Base-by-base conservation (phyloP, 2,329 filamentous ascomycete genomes). In the Sporothrix humicola region DNA sequence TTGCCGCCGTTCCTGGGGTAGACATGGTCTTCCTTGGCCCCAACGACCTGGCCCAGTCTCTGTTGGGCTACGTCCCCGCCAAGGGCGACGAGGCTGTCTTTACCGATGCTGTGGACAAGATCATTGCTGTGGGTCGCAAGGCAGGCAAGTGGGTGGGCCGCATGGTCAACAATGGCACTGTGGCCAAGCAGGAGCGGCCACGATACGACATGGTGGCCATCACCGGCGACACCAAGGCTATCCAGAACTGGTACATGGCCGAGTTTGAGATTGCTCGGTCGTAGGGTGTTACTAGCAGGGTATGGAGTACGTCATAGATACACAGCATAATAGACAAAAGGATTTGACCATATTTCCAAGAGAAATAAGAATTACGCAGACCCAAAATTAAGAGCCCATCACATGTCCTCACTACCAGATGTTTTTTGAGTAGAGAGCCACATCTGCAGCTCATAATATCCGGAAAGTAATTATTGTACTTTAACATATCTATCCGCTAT, bases 141-240 rank as follows among this genome's bases (percentile, higher is more conserved):
- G 80, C 87, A 75, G 85, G 85, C 3, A 88, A 88, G 79, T 86
- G 84, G 85, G 82, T 82, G 3, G 85, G 81, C 0, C 81, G 84
- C 1, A 82, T 87, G 81, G 82, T 83, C 0, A 85, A 86, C 73
- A 81, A 87, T 77, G 83, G 84, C 65, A 77, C 78, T 2, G 74
- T 77, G 69, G 81, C 82, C 4, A 86, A 85, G 80, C 79, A 83
- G 74, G 80, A 77, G 7, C 78, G 78, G 63, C 72, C 78, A 44
- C 77, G 65, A 15, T 86, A 82, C 77, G 84, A 86, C 74, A 85
- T 81, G 0, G 83, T 85, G 4, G 83, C 84, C 5, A 82, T 86
- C 17, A 85, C 81, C 2, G 81, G 81, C 23, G 84, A 86, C 72
- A 83, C 81, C 0, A 83, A 83, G 78, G 84, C 85, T 0, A 83